These are phyloP conservation scores for Pezicula carpinea DNA, from an alignment of 2,329 filamentous ascomycete species.

Conservation along the genomic window DNA sequence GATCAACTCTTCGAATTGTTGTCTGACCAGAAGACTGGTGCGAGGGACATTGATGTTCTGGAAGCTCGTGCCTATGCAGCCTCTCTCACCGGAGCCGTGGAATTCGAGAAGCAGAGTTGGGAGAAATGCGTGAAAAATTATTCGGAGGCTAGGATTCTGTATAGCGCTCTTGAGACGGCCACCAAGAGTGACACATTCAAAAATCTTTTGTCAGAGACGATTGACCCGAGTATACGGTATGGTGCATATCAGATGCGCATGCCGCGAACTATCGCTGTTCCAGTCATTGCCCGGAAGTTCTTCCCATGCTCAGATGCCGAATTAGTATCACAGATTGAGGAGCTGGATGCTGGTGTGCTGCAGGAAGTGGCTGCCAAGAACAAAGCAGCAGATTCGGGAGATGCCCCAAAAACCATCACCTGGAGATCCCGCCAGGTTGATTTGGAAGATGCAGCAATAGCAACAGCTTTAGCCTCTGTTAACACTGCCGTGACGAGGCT, in stretches of 20 bases:
- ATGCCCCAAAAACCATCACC: conserved; percentile 68
- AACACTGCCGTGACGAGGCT: conserved; percentile 47
- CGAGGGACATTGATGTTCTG: conserved; percentile 66
- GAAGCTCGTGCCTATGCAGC: conserved; percentile 83
- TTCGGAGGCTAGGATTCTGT: conserved; percentile 74
- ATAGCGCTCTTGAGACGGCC: conserved; percentile 65
- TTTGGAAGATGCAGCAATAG: conserved; percentile 90
- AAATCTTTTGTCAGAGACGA: conserved; percentile 77
- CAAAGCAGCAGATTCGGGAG: conserved; percentile 45
- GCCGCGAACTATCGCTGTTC: conserved; percentile 77
- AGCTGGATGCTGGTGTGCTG: conserved; percentile 64
- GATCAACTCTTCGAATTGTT: conserved; percentile 63
- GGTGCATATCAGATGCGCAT: conserved; percentile 89
- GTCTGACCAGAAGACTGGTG: conserved; percentile 59
- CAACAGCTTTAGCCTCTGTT: conserved; percentile 73
- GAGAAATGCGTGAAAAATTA: conserved; percentile 71
- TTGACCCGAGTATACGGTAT: conserved; percentile 91
- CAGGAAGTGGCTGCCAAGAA: conserved; percentile 48
- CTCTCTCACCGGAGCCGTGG: conserved; percentile 69
- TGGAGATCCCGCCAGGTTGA: conserved; percentile 85
- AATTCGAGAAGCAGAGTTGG: conserved; percentile 89
- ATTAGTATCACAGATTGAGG: conserved; percentile 64
- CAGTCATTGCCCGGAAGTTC: conserved; percentile 71
- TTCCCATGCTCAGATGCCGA: conserved; percentile 64
- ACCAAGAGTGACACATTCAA: conserved; percentile 75